Base-by-base conservation (phyloP, 495 filamentous ascomycete genomes). In the Penicillium taxi region DNA sequence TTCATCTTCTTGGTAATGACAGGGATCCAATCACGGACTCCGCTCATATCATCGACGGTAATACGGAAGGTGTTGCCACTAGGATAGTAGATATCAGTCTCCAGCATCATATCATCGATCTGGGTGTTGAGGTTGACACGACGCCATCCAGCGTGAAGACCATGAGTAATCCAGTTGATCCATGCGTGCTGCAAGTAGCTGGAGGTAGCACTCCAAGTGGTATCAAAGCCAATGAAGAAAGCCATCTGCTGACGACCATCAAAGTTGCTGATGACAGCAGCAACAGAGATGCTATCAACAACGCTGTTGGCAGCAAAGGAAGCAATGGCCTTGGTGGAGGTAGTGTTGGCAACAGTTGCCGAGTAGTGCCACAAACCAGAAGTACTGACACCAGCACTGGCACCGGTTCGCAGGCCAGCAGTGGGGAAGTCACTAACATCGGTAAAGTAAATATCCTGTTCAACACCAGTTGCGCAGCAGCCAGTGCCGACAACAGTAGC, bases 21-120 rank as follows among this genome's bases (percentile, higher is more conserved):
- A 2, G 55, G 37, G 22, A 68, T 60, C 76, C 76, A 79, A 19
- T 44, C 43, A 17, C 59, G 50, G 48, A 79, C 67, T 20, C 56
- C 52, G 11, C 56, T 40, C 47, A 81, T 50, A 39, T 80, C 75
- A 3, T 49, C 52, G 9, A 68, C 51, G 26, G 60, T 64, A 50
- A 76, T 59, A 18, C 73, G 71, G 56, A 72, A 81, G 4, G 56
- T 63, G 0, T 39, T 57, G 0, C 56, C 61, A 29, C 24, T 45
- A 12, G 60, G 59, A 9, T 58, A 56, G 52, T 80, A 81, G 27
- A 81, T 61, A 7, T 68, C 64, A 1, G 75, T 72, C 26, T 63
- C 56, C 5, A 81, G 53, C 44, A 79, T 72, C 70, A 81, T 74
- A 50, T 81, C 77, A 48, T 81, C 77, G 16, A 81, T 74, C 56